A percentile compares a stretch with the other conserved stretches of the same genome.
phyloP scores from a whole-genome alignment of 805 yeast genomes.

The Wickerhamiella bombiphila region DNA sequence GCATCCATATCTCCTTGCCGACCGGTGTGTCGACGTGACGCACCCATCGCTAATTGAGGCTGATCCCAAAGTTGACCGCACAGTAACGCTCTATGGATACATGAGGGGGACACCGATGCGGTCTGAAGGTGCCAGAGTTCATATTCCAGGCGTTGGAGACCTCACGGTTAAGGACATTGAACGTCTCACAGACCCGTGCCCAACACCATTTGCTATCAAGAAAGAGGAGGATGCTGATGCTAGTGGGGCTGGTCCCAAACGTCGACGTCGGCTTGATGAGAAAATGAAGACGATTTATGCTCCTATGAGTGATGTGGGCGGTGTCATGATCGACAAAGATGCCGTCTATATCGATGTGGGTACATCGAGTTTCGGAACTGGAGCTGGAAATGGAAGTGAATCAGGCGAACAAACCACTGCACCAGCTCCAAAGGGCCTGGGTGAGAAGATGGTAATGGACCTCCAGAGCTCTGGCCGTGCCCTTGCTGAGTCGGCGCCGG shows the following conservation, averaged over 20 bases:
- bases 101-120: slow-evolving; percentile 86
- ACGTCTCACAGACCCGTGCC: slow-evolving; percentile 95
- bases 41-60: slow-evolving; percentile 72
- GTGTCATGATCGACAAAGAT: slow-evolving; percentile 90
- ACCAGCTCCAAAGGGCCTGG: slow-evolving; percentile 59
- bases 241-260: slow-evolving; percentile 29
- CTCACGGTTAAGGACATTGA: slow-evolving; percentile 61
- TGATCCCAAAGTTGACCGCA: slow-evolving; percentile 74
- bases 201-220: slow-evolving; percentile 87
- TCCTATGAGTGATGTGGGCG: slow-evolving; percentile 99
- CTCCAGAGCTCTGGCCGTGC: slow-evolving; percentile 57
- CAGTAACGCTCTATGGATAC: slow-evolving; percentile 84
- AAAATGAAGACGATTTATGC: slow-evolving; percentile 90
- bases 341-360: slow-evolving; percentile 90
- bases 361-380: slow-evolving; percentile 37
- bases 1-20: slow-evolving; percentile 87
- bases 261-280: slow-evolving; percentile 86
- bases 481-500: slow-evolving; percentile 44
- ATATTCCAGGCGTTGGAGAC: slow-evolving; percentile 94
- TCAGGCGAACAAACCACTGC: slow-evolving; percentile 4
- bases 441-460: slow-evolving; percentile 72
- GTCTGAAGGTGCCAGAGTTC: slow-evolving; percentile 55
- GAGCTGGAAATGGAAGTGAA: no score
- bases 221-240: slow-evolving; percentile 58
- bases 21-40: slow-evolving; percentile 83